phyloP scores from a whole-genome alignment of 2,329 filamentous ascomycete species.

The Fonsecaea pugnacius region DNA sequence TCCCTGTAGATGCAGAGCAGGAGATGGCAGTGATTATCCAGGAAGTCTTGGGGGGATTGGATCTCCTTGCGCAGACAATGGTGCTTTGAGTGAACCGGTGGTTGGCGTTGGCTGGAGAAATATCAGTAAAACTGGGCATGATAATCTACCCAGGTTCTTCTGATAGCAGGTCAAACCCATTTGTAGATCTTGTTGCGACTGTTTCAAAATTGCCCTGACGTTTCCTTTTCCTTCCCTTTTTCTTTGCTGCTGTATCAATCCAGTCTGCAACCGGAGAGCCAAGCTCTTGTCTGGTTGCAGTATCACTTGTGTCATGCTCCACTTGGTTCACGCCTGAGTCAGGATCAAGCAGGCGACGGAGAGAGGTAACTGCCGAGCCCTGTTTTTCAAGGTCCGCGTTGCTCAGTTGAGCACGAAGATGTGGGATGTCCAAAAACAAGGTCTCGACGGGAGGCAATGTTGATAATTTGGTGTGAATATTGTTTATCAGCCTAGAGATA shows the following conservation, averaged over 20 bases:
- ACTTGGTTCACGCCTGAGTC: neutral
- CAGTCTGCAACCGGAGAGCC: slow-evolving; percentile 1
- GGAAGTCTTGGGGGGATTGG: neutral
- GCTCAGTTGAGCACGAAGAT: slow-evolving; percentile 15
- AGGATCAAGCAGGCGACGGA: neutral
- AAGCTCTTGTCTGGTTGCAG: neutral
- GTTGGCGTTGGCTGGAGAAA: neutral
- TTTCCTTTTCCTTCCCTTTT: slow-evolving; percentile 20
- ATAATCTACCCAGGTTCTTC: slow-evolving; percentile 11
- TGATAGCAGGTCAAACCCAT: slow-evolving; percentile 21
- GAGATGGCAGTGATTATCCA: neutral
- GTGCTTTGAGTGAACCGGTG: neutral
- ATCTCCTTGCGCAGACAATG: neutral
- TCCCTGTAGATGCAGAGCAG: slow-evolving; percentile 29
- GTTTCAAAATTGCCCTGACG: neutral
- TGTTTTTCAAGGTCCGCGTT: slow-evolving; percentile 11
- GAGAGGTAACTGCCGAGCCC: neutral
- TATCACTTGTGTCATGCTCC: neutral
- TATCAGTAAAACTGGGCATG: neutral
- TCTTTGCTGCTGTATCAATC: slow-evolving; percentile 6
- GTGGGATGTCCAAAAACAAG: slow-evolving; percentile 31
- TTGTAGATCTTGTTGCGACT: slow-evolving; percentile 5
- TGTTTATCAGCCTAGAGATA: neutral
- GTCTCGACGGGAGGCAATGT: slow-evolving; percentile 28
- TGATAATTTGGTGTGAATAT: slow-evolving; percentile 8